Evolutionary conservation across 208 protist genomes (phyloP).

Genomic region (Trypanosoma rangeli): DNA sequence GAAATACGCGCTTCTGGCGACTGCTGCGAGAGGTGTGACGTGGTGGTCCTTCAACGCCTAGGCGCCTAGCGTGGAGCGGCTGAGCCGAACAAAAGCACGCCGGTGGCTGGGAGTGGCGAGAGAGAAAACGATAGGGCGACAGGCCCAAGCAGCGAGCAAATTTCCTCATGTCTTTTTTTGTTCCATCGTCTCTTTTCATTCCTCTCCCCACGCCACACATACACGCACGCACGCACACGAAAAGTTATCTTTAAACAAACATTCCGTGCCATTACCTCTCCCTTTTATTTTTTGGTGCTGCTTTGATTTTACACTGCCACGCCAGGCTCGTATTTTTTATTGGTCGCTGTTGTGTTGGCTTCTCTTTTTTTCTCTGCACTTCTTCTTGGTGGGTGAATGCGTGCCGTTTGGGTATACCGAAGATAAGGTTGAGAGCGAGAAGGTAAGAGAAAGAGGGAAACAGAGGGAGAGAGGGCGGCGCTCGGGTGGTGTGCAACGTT

Average conservation of each 20-base stretch:
- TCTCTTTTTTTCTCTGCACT: background rate
- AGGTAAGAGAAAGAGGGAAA: background rate
- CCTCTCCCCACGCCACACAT: too few species aligned
- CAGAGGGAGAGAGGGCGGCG: background rate
- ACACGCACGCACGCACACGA: too few species aligned
- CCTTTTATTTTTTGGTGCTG: background rate
- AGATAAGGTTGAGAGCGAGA: too few species aligned
- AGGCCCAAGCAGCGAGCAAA: too few species aligned
- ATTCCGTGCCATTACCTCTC: too few species aligned
- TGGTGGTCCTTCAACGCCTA: slow-evolving; percentile 76
- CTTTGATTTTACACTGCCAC: background rate
- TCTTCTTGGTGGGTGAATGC: too few species aligned
- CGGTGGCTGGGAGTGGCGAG: background rate
- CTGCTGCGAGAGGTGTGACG: slow-evolving; percentile 68
- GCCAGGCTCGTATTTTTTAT: background rate
- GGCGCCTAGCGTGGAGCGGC: background rate
- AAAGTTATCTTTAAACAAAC: slow-evolving; percentile 12
- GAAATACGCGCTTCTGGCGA: slow-evolving; percentile 59
- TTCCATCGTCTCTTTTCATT: too few species aligned
- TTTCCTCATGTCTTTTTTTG: too few species aligned
- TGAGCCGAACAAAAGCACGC: background rate
- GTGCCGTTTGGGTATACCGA: too few species aligned
- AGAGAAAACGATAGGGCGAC: background rate
- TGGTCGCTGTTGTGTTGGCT: background rate
- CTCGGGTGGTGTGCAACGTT: background rate